Evolutionary conservation across 2,329 filamentous ascomycete species (phyloP).

Genomic region (Botrytis porri): DNA sequence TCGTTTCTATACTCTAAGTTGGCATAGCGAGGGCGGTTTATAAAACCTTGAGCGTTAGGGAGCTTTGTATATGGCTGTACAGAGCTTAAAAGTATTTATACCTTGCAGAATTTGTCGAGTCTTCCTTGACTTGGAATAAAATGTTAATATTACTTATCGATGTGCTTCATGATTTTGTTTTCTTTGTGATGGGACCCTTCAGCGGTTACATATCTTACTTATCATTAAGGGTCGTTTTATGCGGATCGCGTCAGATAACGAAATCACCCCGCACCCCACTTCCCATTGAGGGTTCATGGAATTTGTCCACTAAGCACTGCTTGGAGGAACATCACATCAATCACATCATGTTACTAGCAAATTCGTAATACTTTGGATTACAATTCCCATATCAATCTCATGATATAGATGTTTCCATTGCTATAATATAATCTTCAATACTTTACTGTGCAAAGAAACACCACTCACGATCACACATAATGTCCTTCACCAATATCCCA

Average conservation of each 20-base stretch:
- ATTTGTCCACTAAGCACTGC: not conserved
- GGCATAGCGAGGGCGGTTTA: conserved; percentile 24
- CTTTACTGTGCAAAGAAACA: not conserved
- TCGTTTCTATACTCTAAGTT: conserved; percentile 18
- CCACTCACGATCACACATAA: conserved; percentile 20
- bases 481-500: conserved; percentile 68
- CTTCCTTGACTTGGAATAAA: conserved; percentile 1
- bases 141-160: not conserved
- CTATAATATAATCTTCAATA: not conserved
- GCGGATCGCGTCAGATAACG: conserved; percentile 9
- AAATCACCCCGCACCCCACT: conserved; percentile 18
- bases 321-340: conserved; percentile 12
- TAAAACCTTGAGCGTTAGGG: conserved; percentile 24
- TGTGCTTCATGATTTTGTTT: not conserved
- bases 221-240: not conserved
- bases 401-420: not conserved
- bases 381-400: too few species aligned
- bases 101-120: not conserved
- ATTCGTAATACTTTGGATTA: not conserved
- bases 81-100: conserved; percentile 22
- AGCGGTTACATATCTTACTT: not conserved
- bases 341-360: not conserved
- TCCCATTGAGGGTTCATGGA: not conserved
- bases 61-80: conserved; percentile 20
- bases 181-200: conserved; percentile 1